Conservation (phyloP, 805 yeast species). For the Suhomyces vadensis region DNA sequence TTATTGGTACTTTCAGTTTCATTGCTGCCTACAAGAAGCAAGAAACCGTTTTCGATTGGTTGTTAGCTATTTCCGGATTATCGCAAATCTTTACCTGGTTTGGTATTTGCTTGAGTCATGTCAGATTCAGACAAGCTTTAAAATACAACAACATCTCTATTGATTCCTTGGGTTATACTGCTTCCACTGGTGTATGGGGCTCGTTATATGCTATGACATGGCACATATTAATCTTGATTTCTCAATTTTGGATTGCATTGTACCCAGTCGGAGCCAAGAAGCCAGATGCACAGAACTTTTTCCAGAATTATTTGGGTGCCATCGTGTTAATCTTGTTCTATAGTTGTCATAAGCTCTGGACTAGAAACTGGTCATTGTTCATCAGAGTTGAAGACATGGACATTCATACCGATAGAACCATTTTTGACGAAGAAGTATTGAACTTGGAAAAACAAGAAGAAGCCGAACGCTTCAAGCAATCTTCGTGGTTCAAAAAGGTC, state of each 20-base stretch:
- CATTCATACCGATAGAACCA: constrained; percentile 29
- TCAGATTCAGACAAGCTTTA: constrained; percentile 43
- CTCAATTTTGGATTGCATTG: constrained; percentile 47
- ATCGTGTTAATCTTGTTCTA: constrained; percentile 33
- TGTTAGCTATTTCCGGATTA: constrained; percentile 43
- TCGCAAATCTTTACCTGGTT: constrained; percentile 47
- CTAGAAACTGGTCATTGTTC: constrained; percentile 31
- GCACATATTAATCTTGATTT: constrained; percentile 37
- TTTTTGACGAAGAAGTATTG: constrained; percentile 38
- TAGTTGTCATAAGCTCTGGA: constrained; percentile 33
- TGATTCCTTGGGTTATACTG: constrained; percentile 33
- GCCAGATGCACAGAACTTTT: constrained; percentile 31
- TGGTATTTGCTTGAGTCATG: constrained; percentile 40
- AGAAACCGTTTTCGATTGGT: constrained; percentile 42
- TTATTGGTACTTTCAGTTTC: constrained; percentile 39
- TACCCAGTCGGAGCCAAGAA: constrained; percentile 33
- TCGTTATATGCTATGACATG: constrained; percentile 35
- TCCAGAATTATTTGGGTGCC: constrained; percentile 37
- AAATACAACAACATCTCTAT: constrained; percentile 28
- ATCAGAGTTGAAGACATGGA: constrained; percentile 32
- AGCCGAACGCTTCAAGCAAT: constrained; percentile 11
- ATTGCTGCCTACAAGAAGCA: constrained; percentile 43
- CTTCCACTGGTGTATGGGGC: constrained; percentile 44
- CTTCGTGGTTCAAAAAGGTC: constrained; percentile 12
- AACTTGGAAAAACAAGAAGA: constrained; percentile 26